Percentiles rank a stretch among this genome's conserved stretches.
Evolutionary conservation across 371 early-diverging fungal genomes (phyloP).

Genomic region (Smittium culicis): DNA sequence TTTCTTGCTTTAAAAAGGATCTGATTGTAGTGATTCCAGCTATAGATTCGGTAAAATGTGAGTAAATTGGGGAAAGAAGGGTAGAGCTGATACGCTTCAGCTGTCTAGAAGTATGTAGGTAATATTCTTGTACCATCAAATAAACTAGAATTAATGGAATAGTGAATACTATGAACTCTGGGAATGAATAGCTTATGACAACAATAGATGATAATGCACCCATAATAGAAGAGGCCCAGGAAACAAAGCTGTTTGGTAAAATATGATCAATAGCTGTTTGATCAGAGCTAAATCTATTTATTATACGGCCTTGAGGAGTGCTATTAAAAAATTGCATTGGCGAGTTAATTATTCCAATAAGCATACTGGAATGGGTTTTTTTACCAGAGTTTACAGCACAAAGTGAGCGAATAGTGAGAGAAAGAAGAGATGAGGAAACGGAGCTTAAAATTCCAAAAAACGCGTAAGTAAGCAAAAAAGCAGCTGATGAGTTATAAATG

Average conservation of each 20-base stretch:
- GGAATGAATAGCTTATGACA: slow-evolving; percentile 46
- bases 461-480: slow-evolving; percentile 40
- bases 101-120: slow-evolving; percentile 63
- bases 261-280: slow-evolving; percentile 61
- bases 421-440: slow-evolving; percentile 46
- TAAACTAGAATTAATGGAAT: slow-evolving; percentile 29
- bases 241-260: slow-evolving; percentile 50
- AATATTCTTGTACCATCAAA: slow-evolving; percentile 39
- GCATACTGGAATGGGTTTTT: slow-evolving; percentile 16
- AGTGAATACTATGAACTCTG: slow-evolving; percentile 40
- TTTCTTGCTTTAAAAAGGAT: slow-evolving; percentile 41
- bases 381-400: slow-evolving; percentile 1
- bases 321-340: slow-evolving; percentile 72
- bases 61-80: slow-evolving; percentile 54
- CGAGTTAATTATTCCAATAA: slow-evolving; percentile 47
- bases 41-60: slow-evolving; percentile 44
- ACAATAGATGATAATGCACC: slow-evolving; percentile 50
- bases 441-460: slow-evolving; percentile 49
- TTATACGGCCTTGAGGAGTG: slow-evolving; percentile 73
- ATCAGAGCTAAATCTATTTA: slow-evolving; percentile 80
- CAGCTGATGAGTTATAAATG: background rate
- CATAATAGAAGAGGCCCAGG: slow-evolving; percentile 46
- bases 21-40: slow-evolving; percentile 38
- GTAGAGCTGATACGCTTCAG: slow-evolving; percentile 77
- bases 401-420: slow-evolving; percentile 55